A percentile compares a stretch with the other conserved stretches of the same genome.
Evolutionary conservation across 2,329 filamentous ascomycete species (phyloP).

Genomic region (Colletotrichum sp.): DNA sequence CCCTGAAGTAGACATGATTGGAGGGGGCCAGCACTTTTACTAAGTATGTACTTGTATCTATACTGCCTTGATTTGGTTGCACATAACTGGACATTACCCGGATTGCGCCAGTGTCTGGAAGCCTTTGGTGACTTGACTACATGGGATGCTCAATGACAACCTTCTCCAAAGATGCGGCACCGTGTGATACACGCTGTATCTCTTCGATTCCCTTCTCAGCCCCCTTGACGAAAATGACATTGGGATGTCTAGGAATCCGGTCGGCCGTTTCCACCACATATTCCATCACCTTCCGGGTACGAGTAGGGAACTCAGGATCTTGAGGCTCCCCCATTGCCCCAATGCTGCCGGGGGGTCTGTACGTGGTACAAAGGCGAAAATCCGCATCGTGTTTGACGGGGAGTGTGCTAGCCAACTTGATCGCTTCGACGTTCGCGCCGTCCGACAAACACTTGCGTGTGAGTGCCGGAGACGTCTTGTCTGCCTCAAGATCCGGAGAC

Average conservation of each 20-base stretch:
- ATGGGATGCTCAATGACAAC: constrained; percentile 1
- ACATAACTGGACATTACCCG: not conserved
- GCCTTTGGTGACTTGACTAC: not conserved
- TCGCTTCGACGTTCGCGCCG: too few species aligned
- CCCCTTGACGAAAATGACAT: not conserved
- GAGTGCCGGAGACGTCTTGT: not conserved
- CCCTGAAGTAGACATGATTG: constrained; percentile 29
- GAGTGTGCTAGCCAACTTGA: not conserved
- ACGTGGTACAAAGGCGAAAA: not conserved
- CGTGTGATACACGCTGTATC: not conserved
- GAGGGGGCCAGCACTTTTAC: not conserved
- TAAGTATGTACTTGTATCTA: not conserved
- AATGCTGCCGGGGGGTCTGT: not conserved
- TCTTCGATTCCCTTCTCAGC: not conserved
- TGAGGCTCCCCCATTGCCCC: not conserved
- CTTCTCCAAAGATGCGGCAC: not conserved
- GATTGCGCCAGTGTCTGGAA: not conserved
- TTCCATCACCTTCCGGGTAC: not conserved
- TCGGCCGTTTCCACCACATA: not conserved
- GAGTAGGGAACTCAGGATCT: not conserved
- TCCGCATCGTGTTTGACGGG: not conserved
- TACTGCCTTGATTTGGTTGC: not conserved
- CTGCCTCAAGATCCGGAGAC: not conserved
- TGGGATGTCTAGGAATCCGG: not conserved
- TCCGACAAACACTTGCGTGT: not conserved